Evolutionary conservation across 768 basidiomycete species (phyloP).

Genomic region (Rickenella mellea): DNA sequence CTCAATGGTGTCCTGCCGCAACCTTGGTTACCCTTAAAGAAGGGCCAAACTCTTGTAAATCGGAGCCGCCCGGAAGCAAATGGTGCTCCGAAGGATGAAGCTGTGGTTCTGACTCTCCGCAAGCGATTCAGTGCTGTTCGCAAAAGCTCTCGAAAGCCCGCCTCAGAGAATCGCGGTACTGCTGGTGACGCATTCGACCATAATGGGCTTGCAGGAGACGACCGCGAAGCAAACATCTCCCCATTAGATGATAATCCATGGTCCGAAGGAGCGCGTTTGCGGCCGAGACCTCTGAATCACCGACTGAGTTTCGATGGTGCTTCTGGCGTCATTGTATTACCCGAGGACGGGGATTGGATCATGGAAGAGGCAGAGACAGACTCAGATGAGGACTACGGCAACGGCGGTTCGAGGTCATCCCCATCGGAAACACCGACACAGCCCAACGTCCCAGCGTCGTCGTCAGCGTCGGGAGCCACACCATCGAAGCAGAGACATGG

Average conservation of each 20-base stretch:
- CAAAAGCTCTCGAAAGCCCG: slow-evolving; percentile 18
- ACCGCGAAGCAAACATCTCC: slow-evolving; percentile 4
- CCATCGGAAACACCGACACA: slow-evolving; percentile 13
- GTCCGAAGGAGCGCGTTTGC: slow-evolving; percentile 33
- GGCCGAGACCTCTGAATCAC: slow-evolving; percentile 32
- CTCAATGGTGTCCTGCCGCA: slow-evolving; percentile 87
- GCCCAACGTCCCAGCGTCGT: slow-evolving; percentile 10
- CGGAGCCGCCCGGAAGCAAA: slow-evolving; percentile 26
- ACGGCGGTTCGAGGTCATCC: slow-evolving; percentile 32
- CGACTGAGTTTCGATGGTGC: slow-evolving; percentile 79
- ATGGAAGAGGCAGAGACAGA: slow-evolving; percentile 35
- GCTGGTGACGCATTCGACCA: neutral
- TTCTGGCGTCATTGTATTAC: slow-evolving; percentile 82
- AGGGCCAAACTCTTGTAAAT: slow-evolving; percentile 68
- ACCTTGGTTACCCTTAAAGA: slow-evolving; percentile 91
- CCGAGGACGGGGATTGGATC: slow-evolving; percentile 64
- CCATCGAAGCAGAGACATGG: slow-evolving; percentile 40
- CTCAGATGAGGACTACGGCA: slow-evolving; percentile 32
- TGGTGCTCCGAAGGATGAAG: slow-evolving; percentile 31
- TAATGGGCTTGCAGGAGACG: slow-evolving; percentile 2
- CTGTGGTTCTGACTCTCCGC: slow-evolving; percentile 75
- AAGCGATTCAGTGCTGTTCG: slow-evolving; percentile 54
- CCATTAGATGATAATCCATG: slow-evolving; percentile 64
- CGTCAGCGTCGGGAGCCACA: slow-evolving; percentile 16
- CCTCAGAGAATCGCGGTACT: neutral